phyloP scores from a whole-genome alignment of 164 flowering plant species.

The Annona squamosa region DNA sequence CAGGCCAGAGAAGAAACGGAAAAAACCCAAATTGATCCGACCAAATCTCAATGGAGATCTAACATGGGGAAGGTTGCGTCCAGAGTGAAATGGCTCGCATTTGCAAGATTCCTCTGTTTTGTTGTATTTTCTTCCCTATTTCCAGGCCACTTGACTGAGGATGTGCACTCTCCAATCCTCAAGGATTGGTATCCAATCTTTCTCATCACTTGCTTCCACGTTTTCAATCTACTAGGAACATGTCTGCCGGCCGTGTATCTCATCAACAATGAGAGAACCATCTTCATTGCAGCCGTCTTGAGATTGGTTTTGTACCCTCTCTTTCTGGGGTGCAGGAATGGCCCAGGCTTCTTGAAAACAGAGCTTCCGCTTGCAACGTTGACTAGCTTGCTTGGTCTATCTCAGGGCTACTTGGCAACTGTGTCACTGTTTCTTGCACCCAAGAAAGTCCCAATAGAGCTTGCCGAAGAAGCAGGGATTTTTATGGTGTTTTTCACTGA shows the following conservation, averaged over 20 bases:
- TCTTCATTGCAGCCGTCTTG: slow-evolving; percentile 49
- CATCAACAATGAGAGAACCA: slow-evolving; percentile 52
- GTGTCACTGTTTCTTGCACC: slow-evolving; percentile 85
- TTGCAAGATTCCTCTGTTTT: slow-evolving; percentile 53
- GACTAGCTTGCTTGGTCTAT: slow-evolving; percentile 80
- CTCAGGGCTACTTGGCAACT: slow-evolving; percentile 78
- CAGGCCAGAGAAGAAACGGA: slow-evolving; percentile 52
- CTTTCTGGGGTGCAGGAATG: slow-evolving; percentile 76
- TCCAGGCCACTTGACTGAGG: slow-evolving; percentile 89
- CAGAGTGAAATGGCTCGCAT: slow-evolving; percentile 74
- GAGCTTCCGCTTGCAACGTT: slow-evolving; percentile 77
- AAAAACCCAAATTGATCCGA: slow-evolving; percentile 35
- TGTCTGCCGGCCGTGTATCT: slow-evolving; percentile 62
- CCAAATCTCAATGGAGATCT: slow-evolving; percentile 45
- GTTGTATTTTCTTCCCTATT: slow-evolving; percentile 72
- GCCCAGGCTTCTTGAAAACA: slow-evolving; percentile 63
- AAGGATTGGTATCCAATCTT: slow-evolving; percentile 88
- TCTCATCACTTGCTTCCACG: slow-evolving; percentile 64
- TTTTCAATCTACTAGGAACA: slow-evolving; percentile 88
- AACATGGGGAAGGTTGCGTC: slow-evolving; percentile 55
- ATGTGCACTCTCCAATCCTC: slow-evolving; percentile 69
- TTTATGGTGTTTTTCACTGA: slow-evolving; percentile 70
- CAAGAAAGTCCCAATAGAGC: slow-evolving; percentile 61
- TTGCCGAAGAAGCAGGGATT: slow-evolving; percentile 77
- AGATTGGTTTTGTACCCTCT: slow-evolving; percentile 79